Evolutionary conservation across 1,284 basidiomycete genomes (phyloP), one percentile per base, ranked within the genome.

Genomic region (Irpex rosettiformis): DNA sequence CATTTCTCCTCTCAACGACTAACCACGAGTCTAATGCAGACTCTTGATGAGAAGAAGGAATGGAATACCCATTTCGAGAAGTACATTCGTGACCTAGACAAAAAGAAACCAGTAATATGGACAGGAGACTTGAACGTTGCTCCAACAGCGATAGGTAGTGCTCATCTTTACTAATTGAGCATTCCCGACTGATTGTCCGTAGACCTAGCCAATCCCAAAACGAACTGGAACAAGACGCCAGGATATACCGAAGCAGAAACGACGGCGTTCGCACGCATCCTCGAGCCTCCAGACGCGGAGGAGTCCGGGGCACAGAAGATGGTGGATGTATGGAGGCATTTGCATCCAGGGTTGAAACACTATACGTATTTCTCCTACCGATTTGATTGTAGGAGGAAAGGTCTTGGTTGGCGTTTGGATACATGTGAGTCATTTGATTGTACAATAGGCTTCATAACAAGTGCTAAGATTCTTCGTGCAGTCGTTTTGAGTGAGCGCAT

Each of bases 41-140:
- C 85, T 0, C 73, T 93, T 55, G 81, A 85, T 42, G 81, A 77
- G 54, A 93, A 93, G 70, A 88, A 89, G 53, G 73, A 77, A 58
- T 94, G 92, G 91, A 89, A 92, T 60, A 69, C 71, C 13, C 85
- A 92, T 66, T 93, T 94, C 66, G 85, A 88, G 54, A 64, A 74
- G 1, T 88, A 94, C 67, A 78, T 95, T 16, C 82, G 83, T 2
- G 79, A 83, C 21, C 76, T 94, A 10, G 90, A 94, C 71, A 79
- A 77, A 59, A 82, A 80, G 66, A 95, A 95, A 66, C 88, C 92
- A 2, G 88, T 95, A 8, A 88, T 96, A 59, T 96, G 93, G 93
- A 79, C 82, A n/a, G 93, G 93, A 25, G 93, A 96, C 71, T 68
- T 95, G 62, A 96, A 96, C 65, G 91, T 94, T 29, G 91, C 93